phyloP scores from a whole-genome alignment of 1,284 basidiomycete genomes.

The Gomphus bonarii region DNA sequence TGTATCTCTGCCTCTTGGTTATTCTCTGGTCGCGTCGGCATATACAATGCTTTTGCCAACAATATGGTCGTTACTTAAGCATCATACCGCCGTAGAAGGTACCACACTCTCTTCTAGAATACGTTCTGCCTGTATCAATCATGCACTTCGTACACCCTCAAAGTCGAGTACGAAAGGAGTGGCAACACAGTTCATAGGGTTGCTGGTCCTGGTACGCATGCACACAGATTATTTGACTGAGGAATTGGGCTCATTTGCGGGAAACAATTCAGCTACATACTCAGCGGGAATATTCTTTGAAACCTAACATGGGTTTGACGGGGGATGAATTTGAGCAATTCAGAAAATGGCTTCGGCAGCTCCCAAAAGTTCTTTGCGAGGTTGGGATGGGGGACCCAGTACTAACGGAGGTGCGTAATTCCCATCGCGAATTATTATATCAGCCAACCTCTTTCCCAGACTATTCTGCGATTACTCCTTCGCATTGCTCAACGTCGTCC shows the following conservation, averaged over 20 bases:
- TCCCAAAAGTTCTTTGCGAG: conserved; percentile 82
- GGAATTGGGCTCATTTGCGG: background rate
- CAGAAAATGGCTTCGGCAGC: conserved; percentile 53
- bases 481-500: conserved; percentile 49
- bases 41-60: conserved; percentile 72
- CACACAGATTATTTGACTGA: background rate
- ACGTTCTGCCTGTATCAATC: conserved; percentile 47
- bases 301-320: background rate
- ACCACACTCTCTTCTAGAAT: conserved; percentile 21
- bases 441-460: conserved; percentile 24
- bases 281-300: conserved; percentile 21
- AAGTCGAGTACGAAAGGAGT: conserved; percentile 48
- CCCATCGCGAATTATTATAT: background rate
- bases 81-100: conserved; percentile 19
- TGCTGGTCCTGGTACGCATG: conserved; percentile 51
- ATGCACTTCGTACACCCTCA: conserved; percentile 46
- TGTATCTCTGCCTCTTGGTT: conserved; percentile 29
- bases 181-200: conserved; percentile 63
- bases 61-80: conserved; percentile 72
- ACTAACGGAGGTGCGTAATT: conserved; percentile 42
- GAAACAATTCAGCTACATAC: conserved; percentile 34
- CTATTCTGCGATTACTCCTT: conserved; percentile 52
- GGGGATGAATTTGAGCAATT: conserved; percentile 29
- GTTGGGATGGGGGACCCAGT: conserved; percentile 46
- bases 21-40: conserved; percentile 42